Conservation (phyloP, 257 asterid species). For the Nicotiana obtusifolia region DNA sequence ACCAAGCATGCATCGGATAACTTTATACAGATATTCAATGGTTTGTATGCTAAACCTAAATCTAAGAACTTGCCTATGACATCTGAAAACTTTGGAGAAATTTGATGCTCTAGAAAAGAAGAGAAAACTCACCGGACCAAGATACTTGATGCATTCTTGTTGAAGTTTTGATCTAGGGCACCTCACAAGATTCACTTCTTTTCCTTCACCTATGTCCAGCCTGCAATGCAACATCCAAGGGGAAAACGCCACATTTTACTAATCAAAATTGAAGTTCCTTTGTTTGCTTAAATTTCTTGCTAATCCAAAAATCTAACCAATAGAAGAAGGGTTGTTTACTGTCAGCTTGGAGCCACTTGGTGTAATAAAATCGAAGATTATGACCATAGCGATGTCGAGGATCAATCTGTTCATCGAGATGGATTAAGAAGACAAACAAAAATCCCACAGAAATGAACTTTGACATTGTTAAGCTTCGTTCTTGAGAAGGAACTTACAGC, state of each 20-base stretch:
- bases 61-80: background rate
- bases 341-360: slow-evolving; percentile 64
- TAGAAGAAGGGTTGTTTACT: slow-evolving; percentile 82
- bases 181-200: slow-evolving; percentile 64
- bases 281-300: background rate
- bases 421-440: background rate
- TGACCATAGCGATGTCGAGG: slow-evolving; percentile 91
- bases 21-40: background rate
- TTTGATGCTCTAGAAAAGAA: background rate
- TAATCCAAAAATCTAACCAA: slow-evolving; percentile 42
- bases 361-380: slow-evolving; percentile 68
- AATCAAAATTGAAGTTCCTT: background rate
- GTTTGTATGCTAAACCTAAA: too few relatives aligned
- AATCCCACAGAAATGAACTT: background rate
- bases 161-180: slow-evolving; percentile 67
- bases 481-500: slow-evolving; percentile 52
- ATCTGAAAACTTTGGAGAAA: background rate
- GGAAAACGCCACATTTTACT: background rate
- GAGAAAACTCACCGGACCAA: slow-evolving; percentile 63
- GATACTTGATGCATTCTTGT: slow-evolving; percentile 84
- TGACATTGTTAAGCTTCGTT: background rate
- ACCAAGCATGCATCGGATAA: background rate
- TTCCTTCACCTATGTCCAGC: slow-evolving; percentile 84
- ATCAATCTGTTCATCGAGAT: slow-evolving; percentile 47
- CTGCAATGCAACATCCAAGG: slow-evolving; percentile 25